Base-by-base conservation (phyloP, 1,284 basidiomycete species). In the Athelia sp. region DNA sequence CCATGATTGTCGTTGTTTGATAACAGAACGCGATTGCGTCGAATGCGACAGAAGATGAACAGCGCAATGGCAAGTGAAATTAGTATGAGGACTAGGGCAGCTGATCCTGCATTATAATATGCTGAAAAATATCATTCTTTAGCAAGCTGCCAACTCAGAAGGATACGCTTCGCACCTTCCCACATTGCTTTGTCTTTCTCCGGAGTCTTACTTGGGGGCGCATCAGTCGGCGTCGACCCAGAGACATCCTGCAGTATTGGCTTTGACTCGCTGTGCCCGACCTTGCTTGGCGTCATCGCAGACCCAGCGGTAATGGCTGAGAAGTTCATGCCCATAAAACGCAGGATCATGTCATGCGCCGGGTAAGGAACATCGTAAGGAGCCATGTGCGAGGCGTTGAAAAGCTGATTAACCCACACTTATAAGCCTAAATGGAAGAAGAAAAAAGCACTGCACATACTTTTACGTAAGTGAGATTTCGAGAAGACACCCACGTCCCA, bases 281-380 rank as follows among this genome's bases (percentile, higher is more conserved):
- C 74, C 29, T 78, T 79, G 52, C 88, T 92, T 6, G 90, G 87
- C 49, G 90, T 81, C 61, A 73, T 67, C 32, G 87, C 80, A 31
- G 90, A 79, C 54, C 87, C 76, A 52, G 88, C 93, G 2, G 86
- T 75, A 42, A 97, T 78, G 3, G 81, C 78, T 24, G 85, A 79
- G 58, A 95, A 89, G 70, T 98, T 87, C 50, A 95, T 82, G 43
- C 81, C 84, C 84, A 97, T 90, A 72, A 98, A 98, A 14, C 94
- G 89, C 45, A 95, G 82, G 61, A 99, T 96, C 97, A 99, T 98
- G 68, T 99, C 96, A 67, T 98, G 94, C 3, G 93, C 77, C 26
- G 87, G 83, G 50, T 92, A 78, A 0, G 95, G 96, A 11, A 89
- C 74, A 67, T 99, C 96, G 63, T 84, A 96, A 1, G 92, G 92